phyloP scores from a whole-genome alignment of 2,329 filamentous ascomycete species.

The Cadophora luteo-olivacea region DNA sequence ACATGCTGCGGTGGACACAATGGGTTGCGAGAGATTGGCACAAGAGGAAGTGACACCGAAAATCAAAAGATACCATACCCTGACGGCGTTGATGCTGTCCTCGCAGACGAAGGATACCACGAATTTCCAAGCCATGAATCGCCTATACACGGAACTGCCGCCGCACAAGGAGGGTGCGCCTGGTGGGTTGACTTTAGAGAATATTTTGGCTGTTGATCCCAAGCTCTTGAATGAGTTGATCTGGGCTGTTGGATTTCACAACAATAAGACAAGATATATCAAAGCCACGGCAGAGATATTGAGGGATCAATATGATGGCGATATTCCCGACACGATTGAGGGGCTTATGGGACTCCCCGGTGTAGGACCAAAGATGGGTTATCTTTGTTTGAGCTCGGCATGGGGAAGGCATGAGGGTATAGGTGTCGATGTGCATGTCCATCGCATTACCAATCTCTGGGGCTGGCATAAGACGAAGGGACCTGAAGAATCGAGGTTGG shows the following conservation, averaged over 20 bases:
- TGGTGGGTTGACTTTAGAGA: conserved; percentile 64
- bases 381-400: conserved; percentile 71
- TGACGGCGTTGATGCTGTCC: conserved; percentile 74
- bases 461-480: conserved; percentile 70
- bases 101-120: conserved; percentile 79
- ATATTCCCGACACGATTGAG: conserved; percentile 71
- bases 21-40: conserved; percentile 88
- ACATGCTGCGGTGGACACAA: conserved; percentile 92
- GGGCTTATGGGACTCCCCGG: conserved; percentile 70
- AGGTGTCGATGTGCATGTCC: conserved; percentile 75
- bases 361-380: conserved; percentile 79
- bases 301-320: conserved; percentile 62
- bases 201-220: conserved; percentile 66
- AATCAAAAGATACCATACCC: conserved; percentile 71
- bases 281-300: conserved; percentile 68
- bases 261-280: conserved; percentile 77
- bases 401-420: conserved; percentile 67
- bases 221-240: conserved; percentile 68
- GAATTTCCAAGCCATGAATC: conserved; percentile 70
- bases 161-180: conserved; percentile 41
- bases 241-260: conserved; percentile 74
- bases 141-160: conserved; percentile 66
- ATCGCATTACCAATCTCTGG: conserved; percentile 78
- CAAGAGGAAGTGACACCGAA: conserved; percentile 53
- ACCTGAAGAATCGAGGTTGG: conserved; percentile 70